Percentiles rank a stretch among this genome's conserved stretches.
Evolutionary conservation across 192 early-diverging fungal genomes (phyloP).

Genomic region (Coemansia sp.): DNA sequence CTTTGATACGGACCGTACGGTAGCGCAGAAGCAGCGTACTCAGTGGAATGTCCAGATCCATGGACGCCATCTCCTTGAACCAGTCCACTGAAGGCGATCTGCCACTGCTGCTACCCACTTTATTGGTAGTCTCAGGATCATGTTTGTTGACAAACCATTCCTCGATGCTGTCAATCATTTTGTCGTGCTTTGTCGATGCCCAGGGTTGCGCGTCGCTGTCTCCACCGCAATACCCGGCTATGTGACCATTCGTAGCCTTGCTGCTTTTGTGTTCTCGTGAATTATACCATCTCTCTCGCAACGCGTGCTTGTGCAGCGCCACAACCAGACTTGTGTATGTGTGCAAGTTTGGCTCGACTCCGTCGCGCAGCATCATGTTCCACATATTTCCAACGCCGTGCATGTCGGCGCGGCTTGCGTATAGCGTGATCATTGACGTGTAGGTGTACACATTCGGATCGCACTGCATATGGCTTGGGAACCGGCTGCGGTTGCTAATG

Average conservation of each 20-base stretch:
- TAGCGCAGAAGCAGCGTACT: slow-evolving; percentile 46
- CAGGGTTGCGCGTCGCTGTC: not conserved
- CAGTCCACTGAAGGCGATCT: not conserved
- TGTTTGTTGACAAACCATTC: slow-evolving; percentile 17
- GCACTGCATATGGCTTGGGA: slow-evolving; percentile 41
- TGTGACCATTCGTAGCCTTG: not conserved
- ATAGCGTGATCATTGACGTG: slow-evolving; percentile 46
- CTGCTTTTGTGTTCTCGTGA: slow-evolving; percentile 12
- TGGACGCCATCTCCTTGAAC: not conserved
- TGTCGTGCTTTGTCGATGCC: slow-evolving; percentile 32
- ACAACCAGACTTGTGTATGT: slow-evolving; percentile 45
- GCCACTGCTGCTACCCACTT: not conserved
- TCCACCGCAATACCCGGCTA: not conserved
- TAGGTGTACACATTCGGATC: slow-evolving; percentile 46
- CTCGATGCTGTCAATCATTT: slow-evolving; percentile 29
- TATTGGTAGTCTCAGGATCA: not conserved
- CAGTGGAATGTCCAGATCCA: slow-evolving; percentile 34
- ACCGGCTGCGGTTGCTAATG: not conserved
- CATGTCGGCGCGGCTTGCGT: slow-evolving; percentile 31
- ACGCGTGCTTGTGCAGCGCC: slow-evolving; percentile 38
- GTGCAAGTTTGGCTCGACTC: slow-evolving; percentile 37
- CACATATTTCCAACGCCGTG: slow-evolving; percentile 26
- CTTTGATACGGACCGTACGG: slow-evolving; percentile 30
- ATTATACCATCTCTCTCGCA: slow-evolving; percentile 34
- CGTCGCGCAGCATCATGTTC: slow-evolving; percentile 30